These are phyloP conservation scores for Periconia digitata DNA, from an alignment of 2,329 filamentous ascomycete species.

Conservation along the genomic window DNA sequence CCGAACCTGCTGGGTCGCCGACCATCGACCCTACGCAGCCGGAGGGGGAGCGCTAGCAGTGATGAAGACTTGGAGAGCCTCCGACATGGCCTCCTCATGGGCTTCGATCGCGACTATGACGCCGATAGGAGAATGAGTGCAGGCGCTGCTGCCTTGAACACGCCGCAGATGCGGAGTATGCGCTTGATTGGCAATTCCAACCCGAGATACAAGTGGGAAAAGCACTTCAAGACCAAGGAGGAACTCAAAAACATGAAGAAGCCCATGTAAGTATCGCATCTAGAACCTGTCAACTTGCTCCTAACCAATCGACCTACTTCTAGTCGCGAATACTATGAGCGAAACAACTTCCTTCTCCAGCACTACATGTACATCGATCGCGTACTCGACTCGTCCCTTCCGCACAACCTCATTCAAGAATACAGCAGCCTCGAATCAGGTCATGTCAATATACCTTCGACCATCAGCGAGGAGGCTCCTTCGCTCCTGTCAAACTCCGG, in stretches of 20 bases:
- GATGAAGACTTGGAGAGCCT: slow-evolving; percentile 36
- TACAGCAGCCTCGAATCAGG: slow-evolving; percentile 68
- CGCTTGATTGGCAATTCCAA: slow-evolving; percentile 87
- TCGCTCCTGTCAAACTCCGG: slow-evolving; percentile 19
- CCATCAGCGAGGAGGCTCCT: slow-evolving; percentile 69
- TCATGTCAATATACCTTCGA: slow-evolving; percentile 66
- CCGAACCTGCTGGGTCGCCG: slow-evolving; percentile 38
- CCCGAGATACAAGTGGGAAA: slow-evolving; percentile 78
- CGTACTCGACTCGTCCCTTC: slow-evolving; percentile 87
- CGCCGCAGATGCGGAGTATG: slow-evolving; percentile 76
- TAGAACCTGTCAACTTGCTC: not conserved
- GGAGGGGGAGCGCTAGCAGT: slow-evolving; percentile 33
- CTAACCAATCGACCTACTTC: slow-evolving; percentile 7
- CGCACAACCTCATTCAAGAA: slow-evolving; percentile 87
- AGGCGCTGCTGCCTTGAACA: slow-evolving; percentile 48
- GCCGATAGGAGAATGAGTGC: slow-evolving; percentile 44
- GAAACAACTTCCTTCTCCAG: slow-evolving; percentile 84
- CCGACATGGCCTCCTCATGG: slow-evolving; percentile 29
- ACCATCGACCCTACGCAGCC: slow-evolving; percentile 32
- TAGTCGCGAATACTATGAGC: slow-evolving; percentile 81
- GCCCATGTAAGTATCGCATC: slow-evolving; percentile 56
- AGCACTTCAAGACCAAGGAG: slow-evolving; percentile 80
- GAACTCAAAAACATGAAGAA: slow-evolving; percentile 72
- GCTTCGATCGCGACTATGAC: slow-evolving; percentile 37
- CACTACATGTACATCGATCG: slow-evolving; percentile 94